A percentile compares a stretch with the other conserved stretches of the same genome.
These are phyloP conservation scores for Nitzschia putrida DNA, from an alignment of 108 stramenopile species.

Conservation along the genomic window DNA sequence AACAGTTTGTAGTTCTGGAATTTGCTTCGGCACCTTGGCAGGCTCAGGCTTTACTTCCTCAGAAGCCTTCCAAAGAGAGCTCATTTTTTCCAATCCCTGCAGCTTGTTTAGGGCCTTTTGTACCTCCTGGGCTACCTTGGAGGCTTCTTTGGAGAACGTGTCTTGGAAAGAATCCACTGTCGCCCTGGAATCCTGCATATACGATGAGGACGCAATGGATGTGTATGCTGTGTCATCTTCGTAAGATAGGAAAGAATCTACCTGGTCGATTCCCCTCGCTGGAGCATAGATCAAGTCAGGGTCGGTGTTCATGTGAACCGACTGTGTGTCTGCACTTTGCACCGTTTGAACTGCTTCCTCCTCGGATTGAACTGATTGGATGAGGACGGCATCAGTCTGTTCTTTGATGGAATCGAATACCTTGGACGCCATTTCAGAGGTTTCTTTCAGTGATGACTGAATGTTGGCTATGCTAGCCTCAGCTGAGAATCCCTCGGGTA, in stretches of 20 bases:
- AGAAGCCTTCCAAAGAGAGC: not conserved
- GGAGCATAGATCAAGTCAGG: not conserved
- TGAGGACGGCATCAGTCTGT: not conserved
- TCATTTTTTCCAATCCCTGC: not conserved
- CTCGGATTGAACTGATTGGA: not conserved
- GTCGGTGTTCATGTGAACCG: not conserved
- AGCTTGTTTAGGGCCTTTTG: not conserved
- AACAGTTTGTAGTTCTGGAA: not conserved
- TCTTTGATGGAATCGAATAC: not conserved
- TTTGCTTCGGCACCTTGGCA: not conserved
- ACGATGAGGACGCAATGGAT: not conserved
- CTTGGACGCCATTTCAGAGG: not conserved
- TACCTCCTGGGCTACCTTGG: not conserved
- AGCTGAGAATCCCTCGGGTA: not conserved
- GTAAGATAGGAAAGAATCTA: constrained; percentile 1
- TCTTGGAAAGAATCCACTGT: not conserved
- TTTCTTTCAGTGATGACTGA: not conserved
- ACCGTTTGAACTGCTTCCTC: not conserved
- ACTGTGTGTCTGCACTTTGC: not conserved
- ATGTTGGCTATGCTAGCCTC: not conserved
- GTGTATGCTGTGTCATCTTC: not conserved
- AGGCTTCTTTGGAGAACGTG: not conserved
- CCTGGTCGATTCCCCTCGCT: not conserved
- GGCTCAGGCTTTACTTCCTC: not conserved
- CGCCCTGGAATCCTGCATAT: not conserved